Evolutionary conservation across 2,329 filamentous ascomycete genomes (phyloP).

Genomic region (Fusarium udum): DNA sequence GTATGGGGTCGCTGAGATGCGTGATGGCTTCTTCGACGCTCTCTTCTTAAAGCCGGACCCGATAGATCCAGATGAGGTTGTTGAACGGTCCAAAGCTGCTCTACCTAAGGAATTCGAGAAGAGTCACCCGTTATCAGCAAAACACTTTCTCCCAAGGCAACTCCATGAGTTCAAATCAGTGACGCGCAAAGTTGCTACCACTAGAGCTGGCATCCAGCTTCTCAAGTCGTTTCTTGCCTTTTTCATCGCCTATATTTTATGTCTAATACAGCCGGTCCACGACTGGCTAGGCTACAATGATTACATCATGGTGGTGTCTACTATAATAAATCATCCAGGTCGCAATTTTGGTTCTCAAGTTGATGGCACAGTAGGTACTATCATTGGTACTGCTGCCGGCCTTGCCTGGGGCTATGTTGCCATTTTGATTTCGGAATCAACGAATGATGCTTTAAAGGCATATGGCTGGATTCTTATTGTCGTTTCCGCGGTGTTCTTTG

Average conservation of each 20-base stretch:
- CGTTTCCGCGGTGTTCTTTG: constrained; percentile 65
- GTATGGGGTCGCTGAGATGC: constrained; percentile 55
- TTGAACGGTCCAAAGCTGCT: constrained; percentile 54
- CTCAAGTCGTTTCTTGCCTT: constrained; percentile 65
- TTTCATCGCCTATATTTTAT: constrained; percentile 65
- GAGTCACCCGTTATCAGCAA: constrained; percentile 57
- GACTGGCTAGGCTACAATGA: constrained; percentile 62
- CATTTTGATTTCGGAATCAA: constrained; percentile 63
- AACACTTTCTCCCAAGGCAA: constrained; percentile 59
- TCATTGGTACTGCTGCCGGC: constrained; percentile 62
- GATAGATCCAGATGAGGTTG: constrained; percentile 51
- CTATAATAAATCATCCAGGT: constrained; percentile 67
- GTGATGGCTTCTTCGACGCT: constrained; percentile 60
- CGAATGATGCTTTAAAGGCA: constrained; percentile 54
- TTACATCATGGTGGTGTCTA: constrained; percentile 66
- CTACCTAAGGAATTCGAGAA: constrained; percentile 59
- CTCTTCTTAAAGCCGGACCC: constrained; percentile 56
- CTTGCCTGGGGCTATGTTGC: constrained; percentile 66
- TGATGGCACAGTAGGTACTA: constrained; percentile 63
- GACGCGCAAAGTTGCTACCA: constrained; percentile 53
- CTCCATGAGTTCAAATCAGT: constrained; percentile 56
- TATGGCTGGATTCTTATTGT: constrained; percentile 65
- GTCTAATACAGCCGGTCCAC: constrained; percentile 59
- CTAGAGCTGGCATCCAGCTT: constrained; percentile 61
- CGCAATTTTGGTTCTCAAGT: constrained; percentile 66